phyloP scores from a whole-genome alignment of 139 green algal species.

The Desmodesmus armatus region DNA sequence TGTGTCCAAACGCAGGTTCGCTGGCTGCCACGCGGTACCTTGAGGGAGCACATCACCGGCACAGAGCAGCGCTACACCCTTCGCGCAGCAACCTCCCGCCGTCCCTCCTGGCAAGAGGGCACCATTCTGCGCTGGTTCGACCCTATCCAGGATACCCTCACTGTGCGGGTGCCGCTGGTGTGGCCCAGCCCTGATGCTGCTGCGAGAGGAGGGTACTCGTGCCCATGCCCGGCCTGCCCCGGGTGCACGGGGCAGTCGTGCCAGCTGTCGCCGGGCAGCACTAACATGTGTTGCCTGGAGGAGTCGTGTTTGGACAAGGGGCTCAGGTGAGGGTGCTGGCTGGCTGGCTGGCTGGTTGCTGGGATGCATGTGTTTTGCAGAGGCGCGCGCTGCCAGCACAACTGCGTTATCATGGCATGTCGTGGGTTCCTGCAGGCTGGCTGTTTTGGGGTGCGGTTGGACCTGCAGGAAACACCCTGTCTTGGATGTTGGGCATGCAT shows the following conservation, averaged over 20 bases:
- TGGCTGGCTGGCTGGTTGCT: neutral
- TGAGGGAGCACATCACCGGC: neutral
- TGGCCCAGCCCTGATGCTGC: neutral
- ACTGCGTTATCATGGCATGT: no score
- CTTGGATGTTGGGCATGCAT: neutral
- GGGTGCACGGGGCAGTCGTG: neutral
- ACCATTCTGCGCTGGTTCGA: constrained; percentile 1
- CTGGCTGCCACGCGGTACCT: constrained; percentile 1
- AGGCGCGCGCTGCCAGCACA: no score
- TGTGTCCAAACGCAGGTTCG: neutral
- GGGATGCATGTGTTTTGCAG: no score
- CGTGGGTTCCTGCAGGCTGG: neutral
- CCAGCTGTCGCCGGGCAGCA: neutral
- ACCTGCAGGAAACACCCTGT: neutral
- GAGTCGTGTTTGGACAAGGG: neutral
- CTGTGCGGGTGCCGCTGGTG: neutral
- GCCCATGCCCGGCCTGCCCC: neutral
- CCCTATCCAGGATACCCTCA: neutral
- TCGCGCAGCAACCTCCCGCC: constrained; percentile 2
- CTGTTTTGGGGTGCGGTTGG: neutral
- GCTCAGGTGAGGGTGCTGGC: constrained; percentile 1
- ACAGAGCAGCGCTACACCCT: neutral
- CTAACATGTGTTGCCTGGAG: neutral
- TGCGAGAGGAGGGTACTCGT: neutral
- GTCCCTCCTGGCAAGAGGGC: neutral